Percentiles rank a stretch among this genome's conserved stretches.
Conservation (phyloP, 768 basidiomycete species). For the Coprinopsis marcescibilis region DNA sequence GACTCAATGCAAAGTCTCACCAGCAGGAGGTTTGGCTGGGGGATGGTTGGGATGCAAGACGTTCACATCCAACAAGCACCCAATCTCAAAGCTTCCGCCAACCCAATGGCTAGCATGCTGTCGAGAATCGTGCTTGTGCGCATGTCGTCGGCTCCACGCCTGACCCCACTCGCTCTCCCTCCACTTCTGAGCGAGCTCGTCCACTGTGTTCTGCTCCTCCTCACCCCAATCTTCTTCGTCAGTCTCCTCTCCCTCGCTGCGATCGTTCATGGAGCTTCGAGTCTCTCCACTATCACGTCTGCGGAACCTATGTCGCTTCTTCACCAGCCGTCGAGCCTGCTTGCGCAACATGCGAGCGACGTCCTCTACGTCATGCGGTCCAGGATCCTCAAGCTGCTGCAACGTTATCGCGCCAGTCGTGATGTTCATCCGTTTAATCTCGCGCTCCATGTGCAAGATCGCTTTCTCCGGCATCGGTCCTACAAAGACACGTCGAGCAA, state of each 20-base stretch:
- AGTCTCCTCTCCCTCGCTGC: not conserved
- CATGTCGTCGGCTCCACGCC: slow-evolving; percentile 33
- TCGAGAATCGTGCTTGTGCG: slow-evolving; percentile 20
- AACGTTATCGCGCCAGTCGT: slow-evolving; percentile 19
- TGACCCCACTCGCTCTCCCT: slow-evolving; percentile 61
- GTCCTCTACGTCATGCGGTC: slow-evolving; percentile 28
- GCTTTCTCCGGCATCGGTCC: slow-evolving; percentile 72
- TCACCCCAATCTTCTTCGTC: slow-evolving; percentile 66
- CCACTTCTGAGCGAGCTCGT: slow-evolving; percentile 60
- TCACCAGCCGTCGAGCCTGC: slow-evolving; percentile 60
- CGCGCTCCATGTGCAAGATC: slow-evolving; percentile 34
- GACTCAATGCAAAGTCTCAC: not conserved
- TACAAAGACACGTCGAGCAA: slow-evolving; percentile 56
- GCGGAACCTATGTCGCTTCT: slow-evolving; percentile 25
- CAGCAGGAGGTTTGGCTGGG: not conserved
- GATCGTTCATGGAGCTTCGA: no score
- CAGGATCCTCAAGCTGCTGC: slow-evolving; percentile 21
- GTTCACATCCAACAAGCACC: slow-evolving; percentile 67
- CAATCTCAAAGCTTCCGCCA: slow-evolving; percentile 73
- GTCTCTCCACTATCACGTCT: not conserved
- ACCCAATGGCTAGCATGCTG: slow-evolving; percentile 43
- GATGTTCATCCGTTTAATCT: slow-evolving; percentile 23
- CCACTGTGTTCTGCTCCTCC: slow-evolving; percentile 40
- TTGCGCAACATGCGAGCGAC: slow-evolving; percentile 47
- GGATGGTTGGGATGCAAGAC: slow-evolving; percentile 35